Evolutionary conservation across 352 stramenopile genomes (phyloP), one percentile per base, ranked within the genome.

Genomic region (Phytophthora europaea): DNA sequence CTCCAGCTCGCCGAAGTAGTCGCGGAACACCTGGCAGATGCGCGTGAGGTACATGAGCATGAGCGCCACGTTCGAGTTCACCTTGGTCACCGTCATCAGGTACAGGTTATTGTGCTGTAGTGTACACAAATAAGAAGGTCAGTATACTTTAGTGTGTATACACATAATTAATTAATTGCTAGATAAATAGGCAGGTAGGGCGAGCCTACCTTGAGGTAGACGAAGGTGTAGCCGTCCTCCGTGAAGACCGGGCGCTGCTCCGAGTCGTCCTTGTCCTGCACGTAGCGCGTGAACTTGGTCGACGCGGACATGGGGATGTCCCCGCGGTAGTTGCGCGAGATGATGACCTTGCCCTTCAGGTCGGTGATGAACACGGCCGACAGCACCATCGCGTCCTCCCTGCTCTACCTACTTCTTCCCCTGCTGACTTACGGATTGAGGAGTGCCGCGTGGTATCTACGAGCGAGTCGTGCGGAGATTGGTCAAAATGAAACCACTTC

Each of bases 361-460:
- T 99, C 98, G 67, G 98, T 99, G 79, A 99, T 98, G 88, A 99
- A 99, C 61, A 99, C 94, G 23, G 98, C 98, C 53, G 97, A 99
- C 62, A 98, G 94, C 72, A 99, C 97, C 97, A 99, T 99, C n/a
- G 10, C 62, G 31, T 18, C 63, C 67, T 65, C 50, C 48, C 16
- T 45, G 34, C 50, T 36, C 47, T 65, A 18, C 28, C 18, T 22
- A 43, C 33, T 43, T 12, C 12, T 43, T 18, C 36, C 36, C 36
- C 36, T 43, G 36, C 36, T 43, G 36, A 43, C 40, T 59, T 26
- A 16, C 18, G 34, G 55, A 67, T 76, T 56, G 26, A 68, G 43
- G 63, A 69, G 16, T 76, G 65, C 71, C 66, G 71, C 71, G 70
- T 72, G 70, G 63, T 72, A 72, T 75, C 61, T 70, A 63, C 12